Conservation (phyloP, 2,329 filamentous ascomycete genomes). For the Fusarium sp. region DNA sequence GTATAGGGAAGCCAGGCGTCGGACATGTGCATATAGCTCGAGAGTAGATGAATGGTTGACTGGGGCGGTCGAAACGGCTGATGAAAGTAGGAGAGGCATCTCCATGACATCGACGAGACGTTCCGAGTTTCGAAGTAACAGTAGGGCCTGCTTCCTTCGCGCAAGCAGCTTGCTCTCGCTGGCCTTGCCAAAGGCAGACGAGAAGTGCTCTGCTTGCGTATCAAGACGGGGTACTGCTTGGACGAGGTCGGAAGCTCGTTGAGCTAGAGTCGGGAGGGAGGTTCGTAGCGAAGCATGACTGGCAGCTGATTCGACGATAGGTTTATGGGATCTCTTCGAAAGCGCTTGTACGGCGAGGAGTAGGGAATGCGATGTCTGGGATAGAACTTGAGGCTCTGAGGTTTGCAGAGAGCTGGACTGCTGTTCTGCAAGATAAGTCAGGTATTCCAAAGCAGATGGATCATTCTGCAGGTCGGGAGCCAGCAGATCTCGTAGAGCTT, state of each 20-base stretch:
- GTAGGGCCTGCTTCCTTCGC: conserved; percentile 82
- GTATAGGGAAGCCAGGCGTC: conserved; percentile 86
- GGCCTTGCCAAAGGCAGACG: conserved; percentile 84
- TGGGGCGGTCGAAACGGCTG: conserved; percentile 76
- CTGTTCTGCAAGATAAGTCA: conserved; percentile 82
- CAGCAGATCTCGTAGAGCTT: conserved; percentile 56
- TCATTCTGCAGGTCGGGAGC: conserved; percentile 58
- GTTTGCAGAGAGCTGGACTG: conserved; percentile 80
- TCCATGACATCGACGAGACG: conserved; percentile 92
- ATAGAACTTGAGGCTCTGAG: conserved; percentile 83
- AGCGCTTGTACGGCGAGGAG: conserved; percentile 88
- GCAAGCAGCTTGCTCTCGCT: conserved; percentile 79
- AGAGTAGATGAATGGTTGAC: conserved; percentile 90
- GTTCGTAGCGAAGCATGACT: conserved; percentile 80
- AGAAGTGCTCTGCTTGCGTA: conserved; percentile 82
- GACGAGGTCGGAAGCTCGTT: conserved; percentile 76
- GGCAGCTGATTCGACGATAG: conserved; percentile 84
- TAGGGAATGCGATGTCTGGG: conserved; percentile 84
- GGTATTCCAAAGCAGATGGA: conserved; percentile 75
- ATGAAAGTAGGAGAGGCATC: conserved; percentile 86
- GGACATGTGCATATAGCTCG: conserved; percentile 94
- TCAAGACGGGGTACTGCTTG: conserved; percentile 85
- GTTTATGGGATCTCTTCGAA: conserved; percentile 89
- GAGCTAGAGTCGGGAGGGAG: conserved; percentile 79
- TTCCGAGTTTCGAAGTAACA: conserved; percentile 89